A percentile compares a stretch with the other conserved stretches of the same genome.
phyloP scores from a whole-genome alignment of 2,329 filamentous ascomycete species.

The Aspergillus carbonarius region DNA sequence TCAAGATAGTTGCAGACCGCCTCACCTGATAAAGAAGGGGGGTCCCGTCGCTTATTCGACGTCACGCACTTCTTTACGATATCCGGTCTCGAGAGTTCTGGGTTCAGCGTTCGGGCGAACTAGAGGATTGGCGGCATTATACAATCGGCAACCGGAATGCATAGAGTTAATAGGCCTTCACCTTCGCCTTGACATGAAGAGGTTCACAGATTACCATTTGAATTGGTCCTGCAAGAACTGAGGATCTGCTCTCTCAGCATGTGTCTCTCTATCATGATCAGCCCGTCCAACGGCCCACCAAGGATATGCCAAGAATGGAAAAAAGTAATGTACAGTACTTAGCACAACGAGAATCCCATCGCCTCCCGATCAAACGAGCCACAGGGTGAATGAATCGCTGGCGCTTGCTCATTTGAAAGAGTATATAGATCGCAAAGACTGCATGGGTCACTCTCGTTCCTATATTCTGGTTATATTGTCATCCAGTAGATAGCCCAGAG shows the following conservation, averaged over 20 bases:
- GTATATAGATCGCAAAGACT: neutral
- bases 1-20: constrained; percentile 70
- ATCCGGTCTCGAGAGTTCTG: neutral
- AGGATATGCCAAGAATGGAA: neutral
- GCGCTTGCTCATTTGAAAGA: neutral
- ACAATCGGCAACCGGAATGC: neutral
- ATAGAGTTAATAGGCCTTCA: neutral
- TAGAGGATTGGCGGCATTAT: neutral
- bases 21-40: constrained; percentile 13
- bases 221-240: neutral
- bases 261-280: neutral
- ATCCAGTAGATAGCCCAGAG: neutral
- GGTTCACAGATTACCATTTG: too few relatives aligned
- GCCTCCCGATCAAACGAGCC: neutral
- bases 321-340: constrained; percentile 2
- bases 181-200: neutral
- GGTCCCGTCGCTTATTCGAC: neutral
- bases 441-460: neutral
- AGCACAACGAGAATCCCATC: neutral
- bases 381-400: neutral
- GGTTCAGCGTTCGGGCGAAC: neutral
- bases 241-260: neutral
- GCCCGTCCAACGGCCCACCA: neutral
- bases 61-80: neutral
- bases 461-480: neutral